Percentiles rank a stretch among this genome's conserved stretches.
phyloP scores from a whole-genome alignment of 2,329 filamentous ascomycete species.

The Aspergillus tamarii region DNA sequence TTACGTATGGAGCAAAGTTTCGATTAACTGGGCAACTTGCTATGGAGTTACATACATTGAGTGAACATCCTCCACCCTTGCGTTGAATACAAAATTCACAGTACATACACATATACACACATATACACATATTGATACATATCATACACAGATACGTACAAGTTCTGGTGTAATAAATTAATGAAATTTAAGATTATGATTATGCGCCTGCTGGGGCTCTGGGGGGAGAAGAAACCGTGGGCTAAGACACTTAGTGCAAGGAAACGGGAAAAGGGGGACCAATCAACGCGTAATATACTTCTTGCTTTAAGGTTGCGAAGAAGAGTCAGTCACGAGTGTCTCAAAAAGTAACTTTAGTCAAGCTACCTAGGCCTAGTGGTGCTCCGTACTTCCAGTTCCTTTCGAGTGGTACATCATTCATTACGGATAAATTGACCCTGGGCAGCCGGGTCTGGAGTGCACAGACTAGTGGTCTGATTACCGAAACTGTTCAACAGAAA shows the following conservation, averaged over 20 bases:
- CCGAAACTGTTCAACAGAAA: not conserved
- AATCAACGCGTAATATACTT: not conserved
- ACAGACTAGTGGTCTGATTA: not conserved
- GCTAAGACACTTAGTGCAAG: conserved; percentile 3
- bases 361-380: not conserved
- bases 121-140: too few relatives aligned
- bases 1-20: not conserved
- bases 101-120: not conserved
- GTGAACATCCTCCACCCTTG: not conserved
- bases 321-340: not conserved
- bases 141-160: too few relatives aligned
- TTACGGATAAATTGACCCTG: not conserved
- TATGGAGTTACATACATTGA: not conserved
- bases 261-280: conserved; percentile 3
- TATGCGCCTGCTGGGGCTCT: not conserved
- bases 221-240: not conserved
- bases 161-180: not conserved
- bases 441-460: not conserved
- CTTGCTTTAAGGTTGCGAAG: conserved; percentile 17
- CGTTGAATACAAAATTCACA: not conserved
- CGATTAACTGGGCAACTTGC: not conserved
- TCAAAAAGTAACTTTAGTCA: not conserved
- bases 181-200: conserved; percentile 6
- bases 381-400: not conserved
- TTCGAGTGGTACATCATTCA: not conserved